Base-by-base conservation (phyloP, 208 protist species). In the Trypanosoma conorhini region DNA sequence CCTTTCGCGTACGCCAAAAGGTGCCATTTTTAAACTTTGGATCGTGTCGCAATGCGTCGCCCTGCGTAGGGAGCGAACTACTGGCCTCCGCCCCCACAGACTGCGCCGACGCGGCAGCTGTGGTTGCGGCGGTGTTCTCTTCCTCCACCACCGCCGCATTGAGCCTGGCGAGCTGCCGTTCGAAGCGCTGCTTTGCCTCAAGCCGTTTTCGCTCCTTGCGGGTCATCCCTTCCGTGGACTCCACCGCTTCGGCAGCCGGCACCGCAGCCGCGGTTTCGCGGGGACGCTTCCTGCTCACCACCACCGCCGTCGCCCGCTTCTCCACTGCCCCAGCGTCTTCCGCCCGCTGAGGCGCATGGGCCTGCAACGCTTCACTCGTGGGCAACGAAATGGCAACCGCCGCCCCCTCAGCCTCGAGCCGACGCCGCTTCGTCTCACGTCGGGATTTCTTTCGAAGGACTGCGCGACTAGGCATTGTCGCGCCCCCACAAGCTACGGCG, bases 1-100 rank as follows among this genome's bases (percentile, higher is more conserved):
- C 87, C 77, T 95, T 96, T 17, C 89, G 88, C 9, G 75, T 77
- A 4, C 85, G 72, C 89, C 89, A 96, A 66, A 94, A 96, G 0
- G 86, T 96, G n/a, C 89, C 92, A 31, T 89, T 83, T 35, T 52
- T 87, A 62, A 92, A 96, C 63, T 80, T 83, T 42, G 92, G 92
- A 72, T 96, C 87, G 70, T 95, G 92, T 19, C 92, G 85, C 55
- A 84, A 22, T 24, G 13, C 35, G 19, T 40, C 56, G 5, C 31
- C 51, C 5, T 9, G 22, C 26, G 63, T 30, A 22, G 67, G n/a
- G 30, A 46, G 58, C 5, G 17, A 46, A 19, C 8, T 19, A 19
- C 8, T 24, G 17, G 51, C n/a, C 51, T 24, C 51, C 51, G 51
- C 51, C 19, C 21, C 55, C 0, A 26, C 24, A 1, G 64, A 56